Base-by-base conservation (phyloP, 2,329 filamentous ascomycete species). In the Tympanopsis confertula region DNA sequence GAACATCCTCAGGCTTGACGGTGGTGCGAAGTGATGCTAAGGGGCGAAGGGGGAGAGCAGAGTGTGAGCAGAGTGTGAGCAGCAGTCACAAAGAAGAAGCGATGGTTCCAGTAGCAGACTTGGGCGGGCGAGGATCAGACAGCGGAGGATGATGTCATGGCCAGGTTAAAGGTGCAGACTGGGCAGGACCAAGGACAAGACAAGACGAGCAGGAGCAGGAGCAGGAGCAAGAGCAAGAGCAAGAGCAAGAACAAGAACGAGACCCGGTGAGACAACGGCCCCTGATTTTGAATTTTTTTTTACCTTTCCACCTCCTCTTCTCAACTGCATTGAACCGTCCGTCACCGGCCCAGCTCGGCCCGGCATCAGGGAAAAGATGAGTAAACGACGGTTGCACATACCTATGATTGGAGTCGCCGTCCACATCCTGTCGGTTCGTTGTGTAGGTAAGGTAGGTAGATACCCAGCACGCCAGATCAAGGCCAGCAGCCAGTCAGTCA, bases 1-100 rank as follows among this genome's bases (percentile, higher is more conserved):
- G 71, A 12, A 76, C 62, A 42, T 75, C 62, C 47, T 68, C 65
- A 15, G 68, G 22, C n/a, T 26, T 26, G 7, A n/a, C n/a, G 22
- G 7, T 13, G 36, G 14, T 22, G n/a, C 35, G 19, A 28, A 20
- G 28, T 20, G 32, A 26, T 24, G 18, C 17, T 13, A 18, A 36
- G 18, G 20, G 28, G n/a, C 19, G 28, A 15, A 17, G 19, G 4
- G 15, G 44, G 44, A 36, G 44, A 33, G 29, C 38, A 32, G 41
- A 35, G 35, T 38, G 44, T 37, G 43, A 42, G 37, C 41, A 42
- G 32, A 35, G 32, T 10, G 32, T 5, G 15, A n/a, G 10, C 7
- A 15, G 32, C 32, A n/a, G 32, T 19, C 32, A 4, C 12, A 18
- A 19, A 18, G 32, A 35, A 18, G 32, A 18, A 18, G 14, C 18